phyloP scores from a whole-genome alignment of 164 flowering plant genomes.

The Echeveria elegans region DNA sequence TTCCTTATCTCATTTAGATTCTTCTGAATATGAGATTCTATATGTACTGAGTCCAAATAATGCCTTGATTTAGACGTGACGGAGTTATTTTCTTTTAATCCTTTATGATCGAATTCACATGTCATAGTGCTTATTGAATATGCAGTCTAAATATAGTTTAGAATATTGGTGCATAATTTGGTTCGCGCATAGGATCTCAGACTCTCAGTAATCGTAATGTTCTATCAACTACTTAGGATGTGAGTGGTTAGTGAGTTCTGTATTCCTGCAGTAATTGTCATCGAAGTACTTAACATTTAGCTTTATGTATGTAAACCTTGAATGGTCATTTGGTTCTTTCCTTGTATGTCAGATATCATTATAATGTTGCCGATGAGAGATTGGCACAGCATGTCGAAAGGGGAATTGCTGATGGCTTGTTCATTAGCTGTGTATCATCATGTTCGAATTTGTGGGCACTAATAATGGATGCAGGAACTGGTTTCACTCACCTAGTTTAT shows the following conservation, averaged over 20 bases:
- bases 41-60: background rate
- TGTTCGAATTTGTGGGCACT: constrained; percentile 88
- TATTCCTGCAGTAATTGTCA: background rate
- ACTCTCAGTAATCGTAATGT: background rate
- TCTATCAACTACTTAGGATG: background rate
- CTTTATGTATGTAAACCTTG: background rate
- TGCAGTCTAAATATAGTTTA: background rate
- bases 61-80: background rate
- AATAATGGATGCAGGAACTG: constrained; percentile 93
- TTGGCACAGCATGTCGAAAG: constrained; percentile 74
- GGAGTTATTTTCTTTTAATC: background rate
- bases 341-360: constrained; percentile 57
- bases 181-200: background rate
- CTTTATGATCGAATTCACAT: background rate
- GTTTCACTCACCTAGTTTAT: constrained; percentile 66
- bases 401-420: constrained; percentile 76
- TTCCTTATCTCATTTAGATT: background rate
- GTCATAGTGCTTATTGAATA: background rate
- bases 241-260: background rate
- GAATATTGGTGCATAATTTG: background rate
- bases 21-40: background rate
- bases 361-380: constrained; percentile 78
- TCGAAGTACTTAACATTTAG: background rate
- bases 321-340: background rate
- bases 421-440: constrained; percentile 79